Evolutionary conservation across 495 filamentous ascomycete genomes (phyloP), one percentile per base, ranked within the genome.

Genomic region (Neurospora sublineolata): DNA sequence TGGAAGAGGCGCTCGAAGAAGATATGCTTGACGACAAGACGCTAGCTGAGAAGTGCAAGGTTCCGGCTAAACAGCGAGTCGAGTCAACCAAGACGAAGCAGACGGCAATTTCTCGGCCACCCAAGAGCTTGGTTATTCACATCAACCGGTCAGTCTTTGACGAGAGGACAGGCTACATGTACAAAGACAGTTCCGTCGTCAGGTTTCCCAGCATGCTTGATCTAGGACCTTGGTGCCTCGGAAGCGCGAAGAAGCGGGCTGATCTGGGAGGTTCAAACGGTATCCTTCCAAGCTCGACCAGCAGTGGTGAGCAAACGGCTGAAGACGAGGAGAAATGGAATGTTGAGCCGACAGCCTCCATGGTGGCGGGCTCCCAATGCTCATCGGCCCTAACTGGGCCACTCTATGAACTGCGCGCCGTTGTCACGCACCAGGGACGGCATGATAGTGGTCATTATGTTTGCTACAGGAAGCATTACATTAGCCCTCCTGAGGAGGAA

Each of bases 381-480:
- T 80, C 82, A 4, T 82, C 81, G 1, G 82, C 70, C 70, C 78
- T 79, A 58, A 84, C 52, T 69, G 86, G 83, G n/a, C 87, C 85
- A n/a, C 80, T 87, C 0, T 99, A 97, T 77, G 87, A 92, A 75
- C 83, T 99, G 37, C 89, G 92, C 27, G 93, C 94, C 8, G 92
- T 96, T 3, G 86, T 98, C 30, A 93, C 93, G 4, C 95, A 99
- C 79, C 90, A 91, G 72, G 96, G 95, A 5, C 85, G 89, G 23
- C 96, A 98, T 77, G 93, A 97, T 72, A 97, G 95, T 73, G 96
- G 96, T 0, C 96, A 99, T 81, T 98, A 99, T 76, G 88, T 97
- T 69, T 94, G 92, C 77, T 98, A 95, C 76, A 83, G 93, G 58
- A 89, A 90, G 76, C 89, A 92, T 77, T 64, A 58, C 27, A 23